Evolutionary conservation across 1,284 basidiomycete species (phyloP).

Genomic region (Meira nashicola): DNA sequence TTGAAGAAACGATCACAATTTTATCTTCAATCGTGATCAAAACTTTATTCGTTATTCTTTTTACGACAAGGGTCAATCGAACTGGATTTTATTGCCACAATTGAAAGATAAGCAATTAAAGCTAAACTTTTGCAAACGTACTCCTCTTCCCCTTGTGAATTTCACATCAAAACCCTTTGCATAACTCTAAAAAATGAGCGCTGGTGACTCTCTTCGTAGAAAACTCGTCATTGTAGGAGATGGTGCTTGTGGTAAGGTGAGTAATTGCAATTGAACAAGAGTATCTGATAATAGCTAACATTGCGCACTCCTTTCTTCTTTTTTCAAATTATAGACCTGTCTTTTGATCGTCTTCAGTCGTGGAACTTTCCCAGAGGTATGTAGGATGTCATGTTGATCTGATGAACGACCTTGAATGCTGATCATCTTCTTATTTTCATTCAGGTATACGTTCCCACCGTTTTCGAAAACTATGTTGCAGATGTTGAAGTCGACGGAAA

Average conservation of each 20-base stretch:
- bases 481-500: slow-evolving; percentile 86
- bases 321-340: slow-evolving; percentile 60
- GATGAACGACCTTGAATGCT: background rate
- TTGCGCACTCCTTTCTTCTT: slow-evolving; percentile 5
- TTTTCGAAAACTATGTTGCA: slow-evolving; percentile 84
- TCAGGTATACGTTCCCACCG: slow-evolving; percentile 85
- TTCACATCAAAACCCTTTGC: background rate
- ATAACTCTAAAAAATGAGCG: background rate
- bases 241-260: slow-evolving; percentile 65
- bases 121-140: too few species aligned
- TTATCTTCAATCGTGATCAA: too few species aligned
- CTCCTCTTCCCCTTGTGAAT: too few species aligned
- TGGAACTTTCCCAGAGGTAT: slow-evolving; percentile 85
- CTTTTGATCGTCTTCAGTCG: slow-evolving; percentile 72
- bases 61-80: too few species aligned
- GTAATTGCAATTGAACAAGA: background rate
- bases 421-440: background rate
- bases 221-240: slow-evolving; percentile 52
- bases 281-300: background rate
- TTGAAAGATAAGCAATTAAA: too few species aligned
- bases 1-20: too few species aligned
- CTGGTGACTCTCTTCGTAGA: slow-evolving; percentile 16
- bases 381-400: too few species aligned
- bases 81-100: too few species aligned
- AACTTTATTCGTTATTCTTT: too few species aligned